Percentiles rank a stretch among this genome's conserved stretches.
These are phyloP conservation scores for Adansonia gregorii DNA, from an alignment of 441 rosid genomes.

Conservation along the genomic window DNA sequence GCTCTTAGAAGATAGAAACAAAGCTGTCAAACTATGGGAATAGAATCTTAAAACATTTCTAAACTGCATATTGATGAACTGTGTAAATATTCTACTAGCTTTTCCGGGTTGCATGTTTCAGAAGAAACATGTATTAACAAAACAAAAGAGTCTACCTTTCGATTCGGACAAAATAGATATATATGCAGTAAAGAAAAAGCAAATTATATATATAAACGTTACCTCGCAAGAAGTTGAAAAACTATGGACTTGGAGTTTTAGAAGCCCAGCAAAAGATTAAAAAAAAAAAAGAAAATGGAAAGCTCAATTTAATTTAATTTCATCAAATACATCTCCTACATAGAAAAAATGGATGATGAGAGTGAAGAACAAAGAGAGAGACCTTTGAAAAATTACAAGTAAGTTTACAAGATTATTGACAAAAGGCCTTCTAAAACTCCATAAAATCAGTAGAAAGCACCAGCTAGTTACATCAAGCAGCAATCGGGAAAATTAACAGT, in stretches of 20 bases:
- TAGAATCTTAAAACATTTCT: neutral
- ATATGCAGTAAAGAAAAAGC: neutral
- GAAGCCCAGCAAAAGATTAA: conserved; percentile 27
- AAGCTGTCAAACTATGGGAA: neutral
- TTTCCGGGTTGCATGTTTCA: neutral
- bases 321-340: conserved; percentile 14
- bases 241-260: conserved; percentile 23
- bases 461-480: neutral
- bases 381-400: conserved; percentile 7
- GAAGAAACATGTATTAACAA: neutral
- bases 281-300: neutral
- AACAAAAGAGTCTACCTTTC: neutral
- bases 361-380: neutral
- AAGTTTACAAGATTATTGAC: conserved; percentile 5
- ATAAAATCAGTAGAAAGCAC: conserved; percentile 11
- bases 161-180: neutral
- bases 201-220: neutral
- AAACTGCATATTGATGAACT: neutral
- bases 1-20: neutral
- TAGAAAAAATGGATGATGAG: neutral
- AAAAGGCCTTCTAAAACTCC: conserved; percentile 39
- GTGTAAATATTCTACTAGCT: neutral
- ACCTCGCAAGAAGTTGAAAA: conserved; percentile 4
- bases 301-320: neutral
- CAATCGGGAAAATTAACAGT: conserved; percentile 14